Evolutionary conservation across 78 protist species (phyloP).

Genomic region (Paulinella micropora): DNA sequence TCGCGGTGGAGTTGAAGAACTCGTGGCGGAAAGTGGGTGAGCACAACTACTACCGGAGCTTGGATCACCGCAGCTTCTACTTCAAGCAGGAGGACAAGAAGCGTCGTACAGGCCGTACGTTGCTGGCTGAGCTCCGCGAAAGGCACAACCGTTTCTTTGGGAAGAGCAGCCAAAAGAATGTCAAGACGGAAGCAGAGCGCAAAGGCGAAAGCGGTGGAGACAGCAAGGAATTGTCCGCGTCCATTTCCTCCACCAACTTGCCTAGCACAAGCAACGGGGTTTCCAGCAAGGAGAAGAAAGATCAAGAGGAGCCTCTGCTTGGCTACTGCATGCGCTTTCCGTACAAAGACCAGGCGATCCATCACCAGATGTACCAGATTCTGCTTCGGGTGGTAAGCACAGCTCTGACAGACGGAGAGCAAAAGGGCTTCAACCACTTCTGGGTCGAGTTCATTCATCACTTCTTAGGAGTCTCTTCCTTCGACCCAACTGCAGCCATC

Average conservation of each 20-base stretch:
- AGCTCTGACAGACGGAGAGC: neutral
- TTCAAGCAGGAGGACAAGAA: slow-evolving; percentile 40
- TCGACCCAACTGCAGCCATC: neutral
- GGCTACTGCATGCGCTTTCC: neutral
- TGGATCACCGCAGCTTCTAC: slow-evolving; percentile 54
- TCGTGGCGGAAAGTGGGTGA: slow-evolving; percentile 63
- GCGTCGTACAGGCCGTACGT: neutral
- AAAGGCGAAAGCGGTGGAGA: neutral
- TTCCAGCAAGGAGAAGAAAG: neutral
- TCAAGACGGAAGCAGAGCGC: neutral
- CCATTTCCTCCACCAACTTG: neutral
- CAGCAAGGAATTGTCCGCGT: neutral
- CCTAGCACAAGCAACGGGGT: neutral
- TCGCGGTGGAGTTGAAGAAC: slow-evolving; percentile 56
- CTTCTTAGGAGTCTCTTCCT: neutral
- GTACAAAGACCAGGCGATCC: neutral
- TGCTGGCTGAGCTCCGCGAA: neutral
- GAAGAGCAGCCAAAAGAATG: too few relatives aligned
- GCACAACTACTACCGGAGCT: slow-evolving; percentile 46
- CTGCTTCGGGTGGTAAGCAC: neutral
- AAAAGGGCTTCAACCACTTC: neutral
- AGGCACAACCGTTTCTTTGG: neutral
- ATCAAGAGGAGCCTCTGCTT: too few relatives aligned
- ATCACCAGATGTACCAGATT: neutral
- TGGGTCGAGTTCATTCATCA: neutral